phyloP scores from a whole-genome alignment of 306 rosid genomes.

The Prunus persica region Prunus_persica_NCBIv2 NC_034014.1:25676501-25677000 shows the following conservation, averaged over 20 bases:
- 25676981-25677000: conserved; percentile 20
- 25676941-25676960: conserved; percentile 99
- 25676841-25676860: conserved; percentile 68
- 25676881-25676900: conserved; percentile 95
- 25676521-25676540: not conserved
- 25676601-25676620: not conserved
- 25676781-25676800: conserved; percentile 84
- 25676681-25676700: conserved; percentile 86
- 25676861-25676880: conserved; percentile 86
- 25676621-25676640: not conserved
- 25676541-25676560: not conserved
- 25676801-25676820: conserved; percentile 94
- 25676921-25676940: conserved; percentile 93
- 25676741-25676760: conserved; percentile 87
- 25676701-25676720: conserved; percentile 94
- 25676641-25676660: conserved; percentile 1
- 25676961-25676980: conserved; percentile 43
- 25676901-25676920: conserved; percentile 94
- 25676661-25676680: conserved; percentile 61
- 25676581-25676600: not conserved
- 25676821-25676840: conserved; percentile 87
- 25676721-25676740: conserved; percentile 93
- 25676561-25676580: not conserved
- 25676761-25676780: conserved; percentile 85
- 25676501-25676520: not conserved